Percentiles rank a stretch among this genome's conserved stretches.
These are phyloP conservation scores for Kingdonia uniflora DNA, from an alignment of 164 flowering plant species.

Conservation along the genomic window DNA sequence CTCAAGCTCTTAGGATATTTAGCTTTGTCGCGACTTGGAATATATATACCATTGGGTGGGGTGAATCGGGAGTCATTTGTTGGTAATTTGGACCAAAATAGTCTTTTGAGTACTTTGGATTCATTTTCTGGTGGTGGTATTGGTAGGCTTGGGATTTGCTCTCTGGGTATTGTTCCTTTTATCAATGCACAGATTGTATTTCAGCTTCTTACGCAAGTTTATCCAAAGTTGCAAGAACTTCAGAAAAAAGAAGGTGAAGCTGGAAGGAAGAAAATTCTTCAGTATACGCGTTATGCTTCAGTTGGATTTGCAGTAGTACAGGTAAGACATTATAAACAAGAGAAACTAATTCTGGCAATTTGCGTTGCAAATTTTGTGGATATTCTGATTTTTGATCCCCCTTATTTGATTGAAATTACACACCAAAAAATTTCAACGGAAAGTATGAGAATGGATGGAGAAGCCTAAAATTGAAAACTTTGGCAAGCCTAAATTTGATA, in stretches of 20 bases:
- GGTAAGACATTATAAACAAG: conserved; percentile 25
- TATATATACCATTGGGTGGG: conserved; percentile 95
- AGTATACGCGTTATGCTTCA: conserved; percentile 97
- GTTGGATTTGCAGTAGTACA: conserved; percentile 97
- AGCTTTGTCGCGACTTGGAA: conserved; percentile 85
- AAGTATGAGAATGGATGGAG: too few relatives aligned
- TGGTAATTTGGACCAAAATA: conserved; percentile 92
- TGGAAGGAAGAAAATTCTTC: conserved; percentile 89
- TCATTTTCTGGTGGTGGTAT: conserved; percentile 99
- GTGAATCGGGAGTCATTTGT: conserved; percentile 89
- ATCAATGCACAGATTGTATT: conserved; percentile 96
- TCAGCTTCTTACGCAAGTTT: conserved; percentile 91
- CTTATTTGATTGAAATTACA: too few relatives aligned
- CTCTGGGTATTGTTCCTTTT: conserved; percentile 98
- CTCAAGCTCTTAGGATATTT: conserved; percentile 79
- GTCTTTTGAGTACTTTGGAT: conserved; percentile 85
- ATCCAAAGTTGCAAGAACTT: conserved; percentile 97
- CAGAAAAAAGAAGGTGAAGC: conserved; percentile 99
- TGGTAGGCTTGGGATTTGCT: conserved; percentile 94
- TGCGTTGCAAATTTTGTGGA: too few relatives aligned
- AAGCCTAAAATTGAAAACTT: too few relatives aligned
- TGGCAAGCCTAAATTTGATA: too few relatives aligned
- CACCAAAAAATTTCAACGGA: too few relatives aligned
- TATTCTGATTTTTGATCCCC: too few relatives aligned
- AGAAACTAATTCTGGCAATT: too few relatives aligned